Conservation (phyloP, 768 basidiomycete genomes). For the Hypholoma sublateritium region DNA sequence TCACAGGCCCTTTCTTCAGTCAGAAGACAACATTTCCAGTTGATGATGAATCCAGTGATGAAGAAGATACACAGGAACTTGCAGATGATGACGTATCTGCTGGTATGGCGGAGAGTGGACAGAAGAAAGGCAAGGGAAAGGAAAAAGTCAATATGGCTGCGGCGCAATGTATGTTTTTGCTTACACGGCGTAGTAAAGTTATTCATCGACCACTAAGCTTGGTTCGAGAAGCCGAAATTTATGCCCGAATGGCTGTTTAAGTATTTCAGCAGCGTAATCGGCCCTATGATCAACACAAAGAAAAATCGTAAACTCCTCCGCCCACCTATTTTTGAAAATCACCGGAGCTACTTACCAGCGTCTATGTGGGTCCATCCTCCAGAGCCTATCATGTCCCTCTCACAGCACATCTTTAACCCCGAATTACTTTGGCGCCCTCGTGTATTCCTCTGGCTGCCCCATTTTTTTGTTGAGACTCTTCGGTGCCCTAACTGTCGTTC, state of each 20-base stretch:
- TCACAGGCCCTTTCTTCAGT: neutral
- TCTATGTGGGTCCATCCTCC: neutral
- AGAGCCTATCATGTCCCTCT: neutral
- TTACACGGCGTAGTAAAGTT: neutral
- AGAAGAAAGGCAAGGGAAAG: neutral
- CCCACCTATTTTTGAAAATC: neutral
- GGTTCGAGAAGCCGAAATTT: neutral
- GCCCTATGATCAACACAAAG: neutral
- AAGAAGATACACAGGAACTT: neutral
- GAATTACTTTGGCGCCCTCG: neutral
- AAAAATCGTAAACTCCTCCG: neutral
- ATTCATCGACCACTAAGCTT: neutral
- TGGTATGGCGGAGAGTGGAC: neutral
- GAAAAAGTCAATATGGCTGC: neutral
- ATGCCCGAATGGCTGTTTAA: neutral
- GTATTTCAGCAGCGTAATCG: neutral
- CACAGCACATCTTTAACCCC: neutral
- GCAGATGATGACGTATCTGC: neutral
- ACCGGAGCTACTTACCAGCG: neutral
- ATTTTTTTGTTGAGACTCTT: neutral
- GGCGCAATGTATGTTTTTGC: neutral
- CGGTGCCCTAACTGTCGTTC: neutral
- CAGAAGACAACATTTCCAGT: neutral
- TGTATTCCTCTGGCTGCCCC: neutral
- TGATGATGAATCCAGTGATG: neutral